These are phyloP conservation scores for Penicillium brevicompactum DNA, from an alignment of 2,329 filamentous ascomycete genomes.

Conservation along the genomic window DNA sequence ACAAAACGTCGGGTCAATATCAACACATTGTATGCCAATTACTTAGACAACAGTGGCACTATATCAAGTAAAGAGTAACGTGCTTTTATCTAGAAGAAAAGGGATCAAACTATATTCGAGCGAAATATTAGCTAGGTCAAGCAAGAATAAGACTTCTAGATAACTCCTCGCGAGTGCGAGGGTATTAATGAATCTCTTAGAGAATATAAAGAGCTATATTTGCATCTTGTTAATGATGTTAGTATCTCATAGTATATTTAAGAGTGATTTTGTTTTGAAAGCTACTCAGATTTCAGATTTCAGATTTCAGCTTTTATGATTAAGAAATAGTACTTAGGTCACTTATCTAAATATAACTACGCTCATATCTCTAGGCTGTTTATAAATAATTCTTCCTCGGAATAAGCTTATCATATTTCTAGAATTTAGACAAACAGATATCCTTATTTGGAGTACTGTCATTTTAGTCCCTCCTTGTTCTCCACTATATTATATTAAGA, in stretches of 20 bases:
- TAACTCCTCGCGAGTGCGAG: not conserved
- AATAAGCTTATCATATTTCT: too few species aligned
- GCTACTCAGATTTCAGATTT: too few species aligned
- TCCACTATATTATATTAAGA: too few species aligned
- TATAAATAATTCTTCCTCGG: too few species aligned
- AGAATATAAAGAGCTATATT: not conserved
- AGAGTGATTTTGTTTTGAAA: too few species aligned
- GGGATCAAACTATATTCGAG: not conserved
- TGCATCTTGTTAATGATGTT: not conserved
- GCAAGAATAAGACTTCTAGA: not conserved
- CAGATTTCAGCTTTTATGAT: too few species aligned
- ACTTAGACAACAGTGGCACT: not conserved
- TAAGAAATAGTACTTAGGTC: too few species aligned
- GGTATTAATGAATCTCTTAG: not conserved
- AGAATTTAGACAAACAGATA: too few species aligned
- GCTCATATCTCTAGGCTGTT: too few species aligned
- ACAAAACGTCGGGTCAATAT: not conserved
- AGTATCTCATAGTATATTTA: not conserved
- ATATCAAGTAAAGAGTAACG: not conserved
- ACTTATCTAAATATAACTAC: too few species aligned
- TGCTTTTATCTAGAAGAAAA: not conserved
- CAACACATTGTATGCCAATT: not conserved
- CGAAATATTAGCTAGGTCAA: not conserved
- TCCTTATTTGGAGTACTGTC: too few species aligned
- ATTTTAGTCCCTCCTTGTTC: too few species aligned